Base-by-base conservation (phyloP, 169 alveolate species). In the Babesia bigemina region DNA sequence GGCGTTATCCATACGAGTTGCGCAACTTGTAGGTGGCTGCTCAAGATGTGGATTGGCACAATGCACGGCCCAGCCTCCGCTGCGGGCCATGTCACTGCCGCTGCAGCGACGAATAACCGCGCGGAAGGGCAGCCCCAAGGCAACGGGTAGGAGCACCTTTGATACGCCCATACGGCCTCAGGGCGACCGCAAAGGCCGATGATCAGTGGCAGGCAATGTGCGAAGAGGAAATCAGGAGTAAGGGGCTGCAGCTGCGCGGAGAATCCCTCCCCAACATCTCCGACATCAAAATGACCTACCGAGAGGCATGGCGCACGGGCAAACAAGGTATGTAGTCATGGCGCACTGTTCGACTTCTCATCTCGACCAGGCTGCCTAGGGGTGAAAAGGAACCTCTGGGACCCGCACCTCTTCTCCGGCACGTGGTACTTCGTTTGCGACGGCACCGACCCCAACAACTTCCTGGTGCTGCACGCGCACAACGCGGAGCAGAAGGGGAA, bases 361-460 rank as follows among this genome's bases (percentile, higher is more conserved):
- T 19, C 16, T 0, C 3, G 13, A 42, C 13, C 26, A 81, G 88
- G 88, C 9, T 81, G 88, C 59, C 59, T 71, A 26, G 79, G 83
- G 29, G 56, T 56, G 22, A 13, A 85, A n/a, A 48, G 88, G 19
- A 72, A 49, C 57, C 60, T 81, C 8, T 71, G 75, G 76, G 84
- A 65, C 48, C 88, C 88, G 45, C 75, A 69, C 55, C 19, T 74
- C 17, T 71, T 63, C 53, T 69, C 73, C 24, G 63, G 50, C 16
- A 81, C 84, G 56, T 81, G 79, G 70, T 81, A 60, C 70, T 72
- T 74, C 70, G 53, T 61, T 4, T 81, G 88, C 62, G 88, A 81
- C 62, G 88, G 88, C 50, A 73, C 88, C 17, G 88, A 81, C 69
- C 88, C 88, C 10, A 28, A 57, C 49, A 81, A 57, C 50, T 70